Conservation (phyloP, 225 moss, liverwort and hornwort genomes). For the Bryum argenteum region DNA sequence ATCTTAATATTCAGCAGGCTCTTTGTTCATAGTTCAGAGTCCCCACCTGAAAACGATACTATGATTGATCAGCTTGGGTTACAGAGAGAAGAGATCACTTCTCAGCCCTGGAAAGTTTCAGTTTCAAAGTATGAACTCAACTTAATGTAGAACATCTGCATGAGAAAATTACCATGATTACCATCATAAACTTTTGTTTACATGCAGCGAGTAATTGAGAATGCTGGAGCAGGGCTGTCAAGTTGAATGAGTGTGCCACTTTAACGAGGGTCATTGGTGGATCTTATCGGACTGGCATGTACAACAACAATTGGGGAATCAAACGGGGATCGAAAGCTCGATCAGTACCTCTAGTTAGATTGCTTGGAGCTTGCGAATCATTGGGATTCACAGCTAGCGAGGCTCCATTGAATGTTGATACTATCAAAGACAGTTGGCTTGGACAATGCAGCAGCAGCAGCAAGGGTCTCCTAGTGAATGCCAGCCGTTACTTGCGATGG, state of each 20-base stretch:
- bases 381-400: slow-evolving; percentile 46
- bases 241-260: slow-evolving; percentile 40
- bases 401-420: slow-evolving; percentile 39
- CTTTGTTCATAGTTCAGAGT: slow-evolving; percentile 26
- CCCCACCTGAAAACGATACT: slow-evolving; percentile 23
- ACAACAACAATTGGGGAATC: slow-evolving; percentile 36
- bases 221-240: slow-evolving; percentile 41
- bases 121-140: slow-evolving; percentile 27
- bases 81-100: slow-evolving; percentile 5
- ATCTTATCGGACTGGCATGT: slow-evolving; percentile 35
- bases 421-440: slow-evolving; percentile 43
- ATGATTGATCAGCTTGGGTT: slow-evolving; percentile 29
- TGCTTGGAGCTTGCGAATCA: slow-evolving; percentile 41
- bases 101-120: slow-evolving; percentile 1
- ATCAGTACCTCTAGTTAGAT: slow-evolving; percentile 29
- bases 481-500: slow-evolving; percentile 46
- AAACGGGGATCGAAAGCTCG: slow-evolving; percentile 32
- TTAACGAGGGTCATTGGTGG: slow-evolving; percentile 35
- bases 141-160: slow-evolving; percentile 28
- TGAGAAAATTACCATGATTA: slow-evolving; percentile 14
- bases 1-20: slow-evolving; percentile 2
- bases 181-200: not conserved
- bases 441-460: slow-evolving; percentile 36
- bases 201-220: slow-evolving; percentile 27
- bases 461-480: slow-evolving; percentile 19